Conservation (phyloP, 2,329 filamentous ascomycete genomes). For the Stemphylium lycopersici region DNA sequence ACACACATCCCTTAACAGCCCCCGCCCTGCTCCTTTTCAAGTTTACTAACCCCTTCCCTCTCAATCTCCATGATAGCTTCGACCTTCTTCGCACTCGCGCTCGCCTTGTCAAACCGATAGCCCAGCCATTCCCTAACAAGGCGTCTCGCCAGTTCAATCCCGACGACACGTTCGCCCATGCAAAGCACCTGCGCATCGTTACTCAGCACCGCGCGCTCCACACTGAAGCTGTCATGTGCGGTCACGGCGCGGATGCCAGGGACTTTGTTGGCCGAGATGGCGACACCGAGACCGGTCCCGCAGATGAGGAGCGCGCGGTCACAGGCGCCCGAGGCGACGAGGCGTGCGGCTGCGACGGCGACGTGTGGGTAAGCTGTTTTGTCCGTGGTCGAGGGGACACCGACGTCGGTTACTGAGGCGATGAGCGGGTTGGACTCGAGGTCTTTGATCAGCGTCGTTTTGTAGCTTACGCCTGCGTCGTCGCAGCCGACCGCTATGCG, state of each 20-base stretch:
- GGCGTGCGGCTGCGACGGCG: constrained; percentile 72
- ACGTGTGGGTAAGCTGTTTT: constrained; percentile 83
- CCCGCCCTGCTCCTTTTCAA: constrained; percentile 22
- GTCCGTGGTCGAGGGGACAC: constrained; percentile 68
- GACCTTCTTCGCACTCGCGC: constrained; percentile 65
- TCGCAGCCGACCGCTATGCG: constrained; percentile 69
- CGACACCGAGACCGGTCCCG: constrained; percentile 84
- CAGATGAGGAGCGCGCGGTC: constrained; percentile 84
- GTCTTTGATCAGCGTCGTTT: constrained; percentile 75
- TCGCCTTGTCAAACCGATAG: constrained; percentile 76
- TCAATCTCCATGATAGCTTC: constrained; percentile 57
- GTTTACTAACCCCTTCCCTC: constrained; percentile 42
- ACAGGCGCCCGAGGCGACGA: constrained; percentile 67
- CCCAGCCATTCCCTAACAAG: constrained; percentile 82
- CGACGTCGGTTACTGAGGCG: constrained; percentile 73
- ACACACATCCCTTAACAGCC: background rate
- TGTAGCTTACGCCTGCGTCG: constrained; percentile 79
- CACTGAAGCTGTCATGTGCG: constrained; percentile 83
- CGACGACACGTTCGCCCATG: constrained; percentile 83
- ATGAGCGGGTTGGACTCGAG: constrained; percentile 72
- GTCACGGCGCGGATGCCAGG: constrained; percentile 85
- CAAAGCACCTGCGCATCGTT: constrained; percentile 89
- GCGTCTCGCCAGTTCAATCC: constrained; percentile 77
- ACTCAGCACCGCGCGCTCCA: constrained; percentile 79
- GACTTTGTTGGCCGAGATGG: constrained; percentile 89